Percentiles rank a stretch among this genome's conserved stretches.
These are phyloP conservation scores for Spathaspora arborariae DNA, from an alignment of 805 yeast species.

Conservation along the genomic window DNA sequence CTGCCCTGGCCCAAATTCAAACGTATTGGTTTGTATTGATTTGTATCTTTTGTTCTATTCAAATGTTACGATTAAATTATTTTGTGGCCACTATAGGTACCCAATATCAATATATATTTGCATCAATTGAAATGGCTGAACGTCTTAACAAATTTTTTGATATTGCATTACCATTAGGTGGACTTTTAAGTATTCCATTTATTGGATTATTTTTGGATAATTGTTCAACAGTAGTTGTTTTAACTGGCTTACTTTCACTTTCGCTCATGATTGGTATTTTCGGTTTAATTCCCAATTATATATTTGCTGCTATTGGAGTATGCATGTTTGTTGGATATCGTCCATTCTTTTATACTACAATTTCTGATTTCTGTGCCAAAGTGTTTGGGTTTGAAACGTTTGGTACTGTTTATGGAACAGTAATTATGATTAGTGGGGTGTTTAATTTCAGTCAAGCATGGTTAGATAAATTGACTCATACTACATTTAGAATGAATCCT, in stretches of 20 bases:
- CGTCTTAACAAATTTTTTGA: constrained; percentile 46
- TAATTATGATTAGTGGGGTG: constrained; percentile 50
- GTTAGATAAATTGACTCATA: constrained; percentile 49
- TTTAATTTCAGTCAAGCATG: constrained; percentile 46
- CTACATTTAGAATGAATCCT: constrained; percentile 52
- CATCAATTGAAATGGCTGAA: constrained; percentile 34
- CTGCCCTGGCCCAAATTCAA: constrained; percentile 45
- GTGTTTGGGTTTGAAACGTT: constrained; percentile 61
- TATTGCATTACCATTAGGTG: constrained; percentile 54
- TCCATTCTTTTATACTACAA: constrained; percentile 56
- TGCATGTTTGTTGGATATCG: constrained; percentile 49
- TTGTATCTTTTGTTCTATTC: constrained; percentile 49
- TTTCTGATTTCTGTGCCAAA: constrained; percentile 58
- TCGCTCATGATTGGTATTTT: constrained; percentile 46
- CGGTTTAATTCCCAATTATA: constrained; percentile 42
- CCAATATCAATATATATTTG: constrained; percentile 47
- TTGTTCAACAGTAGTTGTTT: constrained; percentile 44
- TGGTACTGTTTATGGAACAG: constrained; percentile 57
- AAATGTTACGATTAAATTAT: constrained; percentile 55
- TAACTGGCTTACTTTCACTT: constrained; percentile 34
- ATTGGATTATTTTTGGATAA: constrained; percentile 50
- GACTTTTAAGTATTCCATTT: constrained; percentile 51
- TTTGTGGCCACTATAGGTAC: constrained; percentile 56
- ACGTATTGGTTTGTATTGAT: constrained; percentile 52
- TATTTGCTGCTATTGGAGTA: constrained; percentile 42